Evolutionary conservation across 2,329 filamentous ascomycete species (phyloP).

Genomic region (Bipolaris cookei): DNA sequence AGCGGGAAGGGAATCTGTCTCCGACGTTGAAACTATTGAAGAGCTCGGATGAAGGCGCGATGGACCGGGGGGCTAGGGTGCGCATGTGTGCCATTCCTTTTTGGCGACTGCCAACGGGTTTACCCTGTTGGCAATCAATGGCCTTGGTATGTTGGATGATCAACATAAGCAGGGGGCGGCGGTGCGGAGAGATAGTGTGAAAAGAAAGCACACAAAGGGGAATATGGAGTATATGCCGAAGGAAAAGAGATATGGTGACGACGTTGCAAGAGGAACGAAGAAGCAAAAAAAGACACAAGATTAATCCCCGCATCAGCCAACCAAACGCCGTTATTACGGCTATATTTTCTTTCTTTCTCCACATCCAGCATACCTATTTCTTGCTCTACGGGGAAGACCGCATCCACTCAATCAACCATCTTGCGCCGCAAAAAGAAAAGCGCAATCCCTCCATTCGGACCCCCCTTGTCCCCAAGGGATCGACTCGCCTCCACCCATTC

Average conservation of each 20-base stretch:
- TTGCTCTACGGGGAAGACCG: too few species aligned
- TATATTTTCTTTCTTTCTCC: neutral
- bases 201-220: too few species aligned
- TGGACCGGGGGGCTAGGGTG: neutral
- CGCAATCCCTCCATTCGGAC: neutral
- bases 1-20: neutral
- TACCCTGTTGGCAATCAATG: neutral
- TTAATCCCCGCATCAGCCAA: too few species aligned
- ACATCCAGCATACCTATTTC: neutral
- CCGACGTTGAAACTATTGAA: slow-evolving; percentile 6
- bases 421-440: neutral
- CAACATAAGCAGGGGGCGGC: too few species aligned
- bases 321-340: neutral
- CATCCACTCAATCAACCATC: too few species aligned
- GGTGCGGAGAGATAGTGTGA: too few species aligned
- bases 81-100: neutral
- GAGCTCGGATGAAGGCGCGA: neutral
- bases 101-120: neutral
- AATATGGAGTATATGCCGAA: too few species aligned
- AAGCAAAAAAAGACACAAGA: too few species aligned
- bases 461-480: slow-evolving; percentile 2
- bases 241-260: too few species aligned
- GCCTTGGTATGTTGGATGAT: too few species aligned
- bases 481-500: slow-evolving; percentile 8
- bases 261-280: too few species aligned